Evolutionary conservation across 2,329 filamentous ascomycete species (phyloP).

Genomic region (Chalara sp.): DNA sequence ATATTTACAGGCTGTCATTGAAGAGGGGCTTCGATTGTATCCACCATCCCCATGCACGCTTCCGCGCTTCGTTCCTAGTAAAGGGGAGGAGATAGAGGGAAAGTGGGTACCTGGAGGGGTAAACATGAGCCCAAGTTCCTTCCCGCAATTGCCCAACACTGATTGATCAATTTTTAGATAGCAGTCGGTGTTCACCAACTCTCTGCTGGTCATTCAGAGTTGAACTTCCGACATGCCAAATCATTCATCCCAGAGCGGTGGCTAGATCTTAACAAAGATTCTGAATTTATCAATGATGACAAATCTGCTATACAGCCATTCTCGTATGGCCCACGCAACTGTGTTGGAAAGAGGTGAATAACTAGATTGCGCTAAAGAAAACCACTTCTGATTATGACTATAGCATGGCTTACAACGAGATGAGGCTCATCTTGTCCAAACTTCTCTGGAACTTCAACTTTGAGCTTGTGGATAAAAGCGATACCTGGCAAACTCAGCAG

Average conservation of each 20-base stretch:
- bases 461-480: neutral
- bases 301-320: neutral
- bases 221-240: neutral
- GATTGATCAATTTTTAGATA: too few species aligned
- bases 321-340: neutral
- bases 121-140: too few species aligned
- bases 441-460: neutral
- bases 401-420: neutral
- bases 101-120: neutral
- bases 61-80: neutral
- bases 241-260: constrained; percentile 1
- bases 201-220: too few species aligned
- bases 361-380: too few species aligned
- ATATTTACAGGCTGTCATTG: neutral
- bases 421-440: neutral
- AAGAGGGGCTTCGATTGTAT: neutral
- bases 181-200: too few species aligned
- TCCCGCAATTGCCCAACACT: too few species aligned
- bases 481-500: neutral
- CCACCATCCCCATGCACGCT: neutral
- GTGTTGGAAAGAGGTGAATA: neutral
- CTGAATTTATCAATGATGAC: neutral
- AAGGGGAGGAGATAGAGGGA: neutral
- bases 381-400: too few species aligned
- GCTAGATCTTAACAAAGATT: neutral